phyloP scores from a whole-genome alignment of 306 rosid genomes.

The Gleditsia sinensis region DNA sequence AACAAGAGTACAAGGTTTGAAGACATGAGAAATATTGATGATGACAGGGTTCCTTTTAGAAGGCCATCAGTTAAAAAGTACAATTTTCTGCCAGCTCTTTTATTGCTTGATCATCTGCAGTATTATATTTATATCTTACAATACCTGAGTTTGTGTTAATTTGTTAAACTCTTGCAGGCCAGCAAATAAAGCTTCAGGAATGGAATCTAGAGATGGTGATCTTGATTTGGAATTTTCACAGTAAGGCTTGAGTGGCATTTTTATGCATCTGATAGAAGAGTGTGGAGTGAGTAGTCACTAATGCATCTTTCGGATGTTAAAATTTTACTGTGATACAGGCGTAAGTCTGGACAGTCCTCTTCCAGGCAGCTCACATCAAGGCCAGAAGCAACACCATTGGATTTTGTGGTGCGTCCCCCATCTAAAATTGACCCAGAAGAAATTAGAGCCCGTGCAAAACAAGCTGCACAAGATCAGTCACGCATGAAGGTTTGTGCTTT shows the following conservation, averaged over 20 bases:
- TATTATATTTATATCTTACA: not conserved
- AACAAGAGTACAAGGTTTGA: conserved; percentile 79
- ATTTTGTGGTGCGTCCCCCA: conserved; percentile 86
- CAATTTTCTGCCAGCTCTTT: not conserved
- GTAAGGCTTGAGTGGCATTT: conserved; percentile 49
- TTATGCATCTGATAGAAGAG: conserved; percentile 2
- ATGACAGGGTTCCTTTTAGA: conserved; percentile 61
- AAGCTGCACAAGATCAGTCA: conserved; percentile 65
- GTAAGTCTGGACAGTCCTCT: conserved; percentile 84
- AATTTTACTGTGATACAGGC: conserved; percentile 55
- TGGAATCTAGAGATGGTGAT: conserved; percentile 93
- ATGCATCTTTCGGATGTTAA: conserved; percentile 15
- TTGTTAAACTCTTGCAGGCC: conserved; percentile 53
- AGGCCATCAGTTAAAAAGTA: conserved; percentile 69
- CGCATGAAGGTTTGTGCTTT: conserved; percentile 59
- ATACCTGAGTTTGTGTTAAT: conserved; percentile 21
- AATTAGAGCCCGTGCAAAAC: conserved; percentile 70
- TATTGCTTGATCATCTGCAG: not conserved
- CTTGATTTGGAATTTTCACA: conserved; percentile 88
- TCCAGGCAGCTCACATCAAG: conserved; percentile 78
- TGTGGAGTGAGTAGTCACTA: not conserved
- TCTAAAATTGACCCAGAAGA: conserved; percentile 80
- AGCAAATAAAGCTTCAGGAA: conserved; percentile 70
- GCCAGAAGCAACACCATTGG: conserved; percentile 97
- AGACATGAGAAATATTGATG: conserved; percentile 68